Evolutionary conservation across 2,329 filamentous ascomycete species (phyloP), one percentile per base, ranked within the genome.

Genomic region (Trichoderma arundinaceum): DNA sequence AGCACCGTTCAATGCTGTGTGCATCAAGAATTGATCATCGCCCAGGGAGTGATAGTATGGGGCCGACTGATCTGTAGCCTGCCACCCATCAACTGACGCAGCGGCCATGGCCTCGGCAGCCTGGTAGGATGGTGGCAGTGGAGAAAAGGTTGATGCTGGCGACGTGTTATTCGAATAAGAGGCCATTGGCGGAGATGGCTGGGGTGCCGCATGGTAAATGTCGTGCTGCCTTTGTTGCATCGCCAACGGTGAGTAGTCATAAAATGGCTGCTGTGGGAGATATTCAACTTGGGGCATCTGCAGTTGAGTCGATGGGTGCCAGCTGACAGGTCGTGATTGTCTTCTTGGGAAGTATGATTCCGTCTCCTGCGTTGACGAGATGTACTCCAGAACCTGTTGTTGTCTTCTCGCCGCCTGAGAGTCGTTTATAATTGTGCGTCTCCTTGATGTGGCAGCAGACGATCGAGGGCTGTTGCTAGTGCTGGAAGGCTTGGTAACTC

Each of bases 401-500:
- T 78, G 82, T 68, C 81, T 79, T 67, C 77, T 78, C 68, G 77
- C 79, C 66, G 82, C 75, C 69, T 75, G 77, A 67, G 75, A 74
- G 68, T 87, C 81, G 72, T 83, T 81, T 75, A 87, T 82, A 67
- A 86, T 74, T 1, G 86, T 88, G 74, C 83, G 86, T 73, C 87
- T 82, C 70, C 86, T 79, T 65, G 79, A 77, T 70, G 82, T 77
- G 69, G 80, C 75, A 17, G 77, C 73, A n/a, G 81, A 79, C 4
- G 82, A 81, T 70, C 87, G 83, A 13, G 89, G 90, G 75, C 90
- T 92, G 77, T 86, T 91, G 80, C 82, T 90, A 69, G 88, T 84
- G 76, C 88, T 91, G 69, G 79, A 84, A 13, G 88, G 87, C 76
- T 92, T 92, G 64, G 78, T 78, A 44, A 92, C 80, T 67, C 88